phyloP scores from a whole-genome alignment of 768 basidiomycete genomes.

The Leccinum obscurum region DNA sequence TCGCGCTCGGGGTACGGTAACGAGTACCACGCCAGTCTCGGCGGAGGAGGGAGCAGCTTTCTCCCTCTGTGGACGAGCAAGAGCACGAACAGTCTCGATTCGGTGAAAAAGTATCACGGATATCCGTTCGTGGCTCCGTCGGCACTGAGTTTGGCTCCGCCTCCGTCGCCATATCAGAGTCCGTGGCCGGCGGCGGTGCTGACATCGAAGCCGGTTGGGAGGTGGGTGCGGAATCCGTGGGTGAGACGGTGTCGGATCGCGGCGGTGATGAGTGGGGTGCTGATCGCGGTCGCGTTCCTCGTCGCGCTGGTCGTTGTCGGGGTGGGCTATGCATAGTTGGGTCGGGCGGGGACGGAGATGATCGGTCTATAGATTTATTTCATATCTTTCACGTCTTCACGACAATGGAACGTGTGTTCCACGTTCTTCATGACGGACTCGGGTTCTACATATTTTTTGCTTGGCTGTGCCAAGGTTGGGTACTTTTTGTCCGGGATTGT shows the following conservation, averaged over 20 bases:
- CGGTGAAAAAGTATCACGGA: constrained; percentile 46
- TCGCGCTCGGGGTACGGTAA: background rate
- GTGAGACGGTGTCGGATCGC: constrained; percentile 55
- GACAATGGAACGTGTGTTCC: background rate
- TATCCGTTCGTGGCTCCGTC: constrained; percentile 64
- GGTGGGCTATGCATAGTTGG: background rate
- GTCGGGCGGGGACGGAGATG: background rate
- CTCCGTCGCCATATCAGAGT: constrained; percentile 25
- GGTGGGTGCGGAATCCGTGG: constrained; percentile 34
- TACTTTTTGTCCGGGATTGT: no score
- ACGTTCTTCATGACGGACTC: background rate
- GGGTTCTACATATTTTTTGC: background rate
- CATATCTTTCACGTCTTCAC: background rate
- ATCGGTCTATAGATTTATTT: background rate
- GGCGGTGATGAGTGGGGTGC: constrained; percentile 57
- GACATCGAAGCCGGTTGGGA: constrained; percentile 20
- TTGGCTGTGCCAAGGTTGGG: no score
- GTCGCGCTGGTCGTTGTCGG: constrained; percentile 45
- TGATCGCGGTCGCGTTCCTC: constrained; percentile 50
- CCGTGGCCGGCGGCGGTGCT: constrained; percentile 19
- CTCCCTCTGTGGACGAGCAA: constrained; percentile 35
- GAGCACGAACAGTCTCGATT: constrained; percentile 44
- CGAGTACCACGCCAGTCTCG: constrained; percentile 33
- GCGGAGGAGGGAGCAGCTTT: constrained; percentile 41
- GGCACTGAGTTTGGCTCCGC: constrained; percentile 33